A percentile compares a stretch with the other conserved stretches of the same genome.
These are phyloP conservation scores for Fusarium metavorans DNA, from an alignment of 2,329 filamentous ascomycete genomes.

Conservation along the genomic window DNA sequence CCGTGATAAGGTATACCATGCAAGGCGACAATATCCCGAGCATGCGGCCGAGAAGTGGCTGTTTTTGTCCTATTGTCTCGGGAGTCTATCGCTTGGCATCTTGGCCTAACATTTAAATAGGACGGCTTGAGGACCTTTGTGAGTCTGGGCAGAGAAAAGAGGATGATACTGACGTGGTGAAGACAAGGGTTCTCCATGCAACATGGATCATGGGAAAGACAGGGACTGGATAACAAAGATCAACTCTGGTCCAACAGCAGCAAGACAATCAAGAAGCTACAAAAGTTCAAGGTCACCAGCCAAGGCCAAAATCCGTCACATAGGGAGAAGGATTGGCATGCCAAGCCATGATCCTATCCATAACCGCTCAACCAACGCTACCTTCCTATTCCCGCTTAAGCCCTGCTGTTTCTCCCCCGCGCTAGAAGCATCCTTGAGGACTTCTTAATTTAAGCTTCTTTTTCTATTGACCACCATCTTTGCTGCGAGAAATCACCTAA, in stretches of 20 bases:
- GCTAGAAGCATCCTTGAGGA: slow-evolving; percentile 22
- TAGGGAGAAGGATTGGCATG: slow-evolving; percentile 10
- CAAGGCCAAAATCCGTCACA: background rate
- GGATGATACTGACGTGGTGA: background rate
- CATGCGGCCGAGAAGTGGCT: slow-evolving; percentile 4
- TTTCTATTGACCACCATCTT: slow-evolving; percentile 8
- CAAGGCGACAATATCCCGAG: slow-evolving; percentile 27
- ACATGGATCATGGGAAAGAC: background rate
- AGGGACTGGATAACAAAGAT: background rate
- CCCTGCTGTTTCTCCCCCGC: background rate
- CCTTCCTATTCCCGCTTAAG: slow-evolving; percentile 41
- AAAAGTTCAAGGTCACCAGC: background rate
- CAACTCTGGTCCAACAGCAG: background rate
- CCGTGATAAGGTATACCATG: slow-evolving; percentile 36
- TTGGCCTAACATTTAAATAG: slow-evolving; percentile 8
- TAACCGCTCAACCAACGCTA: slow-evolving; percentile 12
- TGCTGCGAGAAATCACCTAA: background rate
- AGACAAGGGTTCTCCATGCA: background rate
- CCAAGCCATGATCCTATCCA: slow-evolving; percentile 11
- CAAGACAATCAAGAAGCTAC: background rate
- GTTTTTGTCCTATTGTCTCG: background rate
- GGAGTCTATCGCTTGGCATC: slow-evolving; percentile 20
- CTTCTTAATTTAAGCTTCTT: slow-evolving; percentile 43
- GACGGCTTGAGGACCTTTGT: slow-evolving; percentile 33
- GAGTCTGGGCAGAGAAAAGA: slow-evolving; percentile 22